phyloP scores from a whole-genome alignment of 2,329 filamentous ascomycete genomes.

The Scedosporium boydii region DNA sequence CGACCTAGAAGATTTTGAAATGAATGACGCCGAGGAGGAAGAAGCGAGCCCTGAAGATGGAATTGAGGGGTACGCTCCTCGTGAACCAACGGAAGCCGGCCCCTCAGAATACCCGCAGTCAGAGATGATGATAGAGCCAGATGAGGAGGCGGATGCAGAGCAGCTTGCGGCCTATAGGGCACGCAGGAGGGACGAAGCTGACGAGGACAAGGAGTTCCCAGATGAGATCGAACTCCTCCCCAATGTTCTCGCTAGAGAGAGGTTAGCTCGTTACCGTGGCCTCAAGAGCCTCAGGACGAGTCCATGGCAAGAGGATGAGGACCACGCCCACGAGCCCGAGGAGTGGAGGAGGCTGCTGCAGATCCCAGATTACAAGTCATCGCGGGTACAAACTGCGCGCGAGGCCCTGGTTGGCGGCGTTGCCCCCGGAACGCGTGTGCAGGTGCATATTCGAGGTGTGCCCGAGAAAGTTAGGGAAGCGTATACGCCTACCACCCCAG shows the following conservation, averaged over 20 bases:
- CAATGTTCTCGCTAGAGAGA: constrained; percentile 74
- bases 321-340: constrained; percentile 76
- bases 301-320: constrained; percentile 81
- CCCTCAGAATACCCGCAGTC: constrained; percentile 89
- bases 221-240: constrained; percentile 95
- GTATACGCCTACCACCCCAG: constrained; percentile 44
- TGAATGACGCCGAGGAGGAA: constrained; percentile 46
- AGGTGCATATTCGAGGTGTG: constrained; percentile 58
- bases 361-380: constrained; percentile 80
- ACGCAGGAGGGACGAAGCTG: constrained; percentile 67
- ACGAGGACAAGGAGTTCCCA: constrained; percentile 90
- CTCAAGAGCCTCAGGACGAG: constrained; percentile 86
- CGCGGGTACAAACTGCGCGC: constrained; percentile 64
- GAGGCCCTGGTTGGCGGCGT: constrained; percentile 88
- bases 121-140: constrained; percentile 78
- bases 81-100: constrained; percentile 64
- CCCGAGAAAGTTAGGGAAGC: constrained; percentile 32
- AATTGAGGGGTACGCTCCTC: constrained; percentile 56
- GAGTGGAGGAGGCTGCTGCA: constrained; percentile 82
- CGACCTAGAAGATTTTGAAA: constrained; percentile 55
- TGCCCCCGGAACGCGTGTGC: constrained; percentile 70
- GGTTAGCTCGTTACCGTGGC: constrained; percentile 77
- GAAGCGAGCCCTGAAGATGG: constrained; percentile 72
- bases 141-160: constrained; percentile 70
- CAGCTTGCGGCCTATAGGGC: constrained; percentile 75